Conservation (phyloP, 2,329 filamentous ascomycete species). For the Xylaria sp. region DNA sequence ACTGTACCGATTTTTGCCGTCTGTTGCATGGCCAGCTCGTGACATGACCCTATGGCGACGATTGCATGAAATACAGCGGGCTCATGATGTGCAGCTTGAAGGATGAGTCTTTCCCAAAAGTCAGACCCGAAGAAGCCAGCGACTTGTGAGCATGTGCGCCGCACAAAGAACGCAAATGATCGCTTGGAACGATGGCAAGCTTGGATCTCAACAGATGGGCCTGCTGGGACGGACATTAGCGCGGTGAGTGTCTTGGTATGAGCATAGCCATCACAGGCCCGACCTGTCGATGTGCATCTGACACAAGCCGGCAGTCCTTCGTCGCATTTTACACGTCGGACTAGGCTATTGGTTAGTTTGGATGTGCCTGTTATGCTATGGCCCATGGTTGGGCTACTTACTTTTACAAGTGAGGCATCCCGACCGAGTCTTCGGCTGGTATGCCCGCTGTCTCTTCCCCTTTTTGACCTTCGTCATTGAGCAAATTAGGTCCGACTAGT, state of each 20-base stretch:
- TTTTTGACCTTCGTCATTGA: constrained; percentile 20
- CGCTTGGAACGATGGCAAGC: constrained; percentile 1
- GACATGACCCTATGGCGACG: constrained; percentile 14
- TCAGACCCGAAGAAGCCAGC: constrained; percentile 19
- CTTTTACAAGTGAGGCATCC: constrained; percentile 20
- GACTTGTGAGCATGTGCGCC: constrained; percentile 8
- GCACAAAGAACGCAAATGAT: constrained; percentile 17
- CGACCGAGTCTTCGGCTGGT: constrained; percentile 13
- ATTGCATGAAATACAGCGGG: constrained; percentile 18
- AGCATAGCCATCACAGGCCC: constrained; percentile 14
- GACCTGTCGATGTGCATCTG: constrained; percentile 19
- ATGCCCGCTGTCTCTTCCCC: constrained; percentile 16
- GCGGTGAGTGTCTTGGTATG: not conserved
- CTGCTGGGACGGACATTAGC: not conserved
- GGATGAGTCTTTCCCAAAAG: constrained; percentile 19
- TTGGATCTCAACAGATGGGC: constrained; percentile 2
- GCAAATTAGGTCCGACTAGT: not conserved
- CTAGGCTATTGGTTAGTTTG: not conserved
- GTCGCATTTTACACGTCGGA: constrained; percentile 16
- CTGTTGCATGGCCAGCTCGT: constrained; percentile 5
- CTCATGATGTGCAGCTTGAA: constrained; percentile 19
- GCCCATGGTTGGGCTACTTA: not conserved
- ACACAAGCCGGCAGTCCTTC: constrained; percentile 15
- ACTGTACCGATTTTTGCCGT: not conserved
- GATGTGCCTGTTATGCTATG: not conserved